phyloP scores from a whole-genome alignment of 2,329 filamentous ascomycete genomes.

The Trichoderma atrobrunneum region DNA sequence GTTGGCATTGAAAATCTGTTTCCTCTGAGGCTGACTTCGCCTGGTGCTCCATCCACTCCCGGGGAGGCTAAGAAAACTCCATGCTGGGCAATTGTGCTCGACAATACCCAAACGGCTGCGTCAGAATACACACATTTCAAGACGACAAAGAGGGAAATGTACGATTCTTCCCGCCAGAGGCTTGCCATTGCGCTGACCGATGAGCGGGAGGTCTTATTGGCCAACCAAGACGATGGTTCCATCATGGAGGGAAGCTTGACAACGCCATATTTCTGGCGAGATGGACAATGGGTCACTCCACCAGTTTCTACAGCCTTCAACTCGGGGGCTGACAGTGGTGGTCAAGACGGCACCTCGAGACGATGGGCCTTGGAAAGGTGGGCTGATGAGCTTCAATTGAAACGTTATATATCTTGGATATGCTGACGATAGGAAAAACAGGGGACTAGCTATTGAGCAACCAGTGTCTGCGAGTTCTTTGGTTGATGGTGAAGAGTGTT shows the following conservation, averaged over 20 bases:
- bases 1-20: slow-evolving; percentile 54
- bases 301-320: slow-evolving; percentile 48
- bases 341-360: slow-evolving; percentile 78
- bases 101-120: slow-evolving; percentile 38
- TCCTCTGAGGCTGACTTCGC: slow-evolving; percentile 53
- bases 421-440: slow-evolving; percentile 27
- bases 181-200: slow-evolving; percentile 52
- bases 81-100: slow-evolving; percentile 45
- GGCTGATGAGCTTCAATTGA: slow-evolving; percentile 21
- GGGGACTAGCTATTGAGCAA: slow-evolving; percentile 63
- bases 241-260: slow-evolving; percentile 86
- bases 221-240: slow-evolving; percentile 57
- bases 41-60: slow-evolving; percentile 28
- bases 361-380: slow-evolving; percentile 75
- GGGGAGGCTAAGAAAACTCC: slow-evolving; percentile 29
- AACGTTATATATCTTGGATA: neutral
- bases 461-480: slow-evolving; percentile 59
- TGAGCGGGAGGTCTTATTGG: slow-evolving; percentile 70
- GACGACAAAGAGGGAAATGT: slow-evolving; percentile 71
- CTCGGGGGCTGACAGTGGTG: slow-evolving; percentile 57
- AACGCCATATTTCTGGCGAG: slow-evolving; percentile 76
- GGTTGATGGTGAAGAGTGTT: slow-evolving; percentile 71
- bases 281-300: slow-evolving; percentile 76
- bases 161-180: slow-evolving; percentile 66
- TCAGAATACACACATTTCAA: slow-evolving; percentile 80